Conservation (phyloP, 2,329 filamentous ascomycete genomes). For the Aureobasidium leucospermi region DNA sequence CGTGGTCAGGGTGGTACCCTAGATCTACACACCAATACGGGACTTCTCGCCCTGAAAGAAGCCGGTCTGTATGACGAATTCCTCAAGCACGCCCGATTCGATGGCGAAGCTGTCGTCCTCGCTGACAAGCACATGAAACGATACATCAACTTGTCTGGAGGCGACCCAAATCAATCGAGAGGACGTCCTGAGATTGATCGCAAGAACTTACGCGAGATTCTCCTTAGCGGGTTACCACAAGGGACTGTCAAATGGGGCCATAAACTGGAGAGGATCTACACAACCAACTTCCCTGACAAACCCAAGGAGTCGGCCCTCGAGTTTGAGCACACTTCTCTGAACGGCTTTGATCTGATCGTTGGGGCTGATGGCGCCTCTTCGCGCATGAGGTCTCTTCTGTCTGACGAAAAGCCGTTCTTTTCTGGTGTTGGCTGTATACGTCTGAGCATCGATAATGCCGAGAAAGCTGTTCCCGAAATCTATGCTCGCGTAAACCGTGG, state of each 20-base stretch:
- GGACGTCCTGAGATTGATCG: constrained; percentile 33
- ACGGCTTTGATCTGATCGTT: constrained; percentile 34
- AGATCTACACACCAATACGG: constrained; percentile 29
- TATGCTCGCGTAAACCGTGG: constrained; percentile 30
- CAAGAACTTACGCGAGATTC: constrained; percentile 26
- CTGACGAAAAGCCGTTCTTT: constrained; percentile 28
- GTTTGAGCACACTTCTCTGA: constrained; percentile 22
- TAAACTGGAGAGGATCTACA: constrained; percentile 20
- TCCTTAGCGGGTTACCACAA: constrained; percentile 26
- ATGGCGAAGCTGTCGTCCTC: constrained; percentile 36
- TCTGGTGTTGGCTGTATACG: constrained; percentile 30
- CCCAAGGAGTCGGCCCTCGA: constrained; percentile 18
- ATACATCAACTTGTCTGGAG: constrained; percentile 21
- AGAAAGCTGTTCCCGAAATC: constrained; percentile 23
- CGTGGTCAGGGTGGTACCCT: constrained; percentile 31
- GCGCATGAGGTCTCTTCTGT: constrained; percentile 30
- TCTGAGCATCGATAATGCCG: constrained; percentile 25
- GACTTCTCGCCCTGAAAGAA: constrained; percentile 27
- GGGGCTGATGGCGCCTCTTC: constrained; percentile 40
- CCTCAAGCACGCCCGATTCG: constrained; percentile 31
- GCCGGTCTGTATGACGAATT: constrained; percentile 29
- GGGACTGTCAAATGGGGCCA: constrained; percentile 27
- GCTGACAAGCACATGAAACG: constrained; percentile 32
- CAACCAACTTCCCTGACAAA: not conserved
- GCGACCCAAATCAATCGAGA: constrained; percentile 25